Conservation (phyloP, 345 rosid genomes). For the Pistacia vera region DNA sequence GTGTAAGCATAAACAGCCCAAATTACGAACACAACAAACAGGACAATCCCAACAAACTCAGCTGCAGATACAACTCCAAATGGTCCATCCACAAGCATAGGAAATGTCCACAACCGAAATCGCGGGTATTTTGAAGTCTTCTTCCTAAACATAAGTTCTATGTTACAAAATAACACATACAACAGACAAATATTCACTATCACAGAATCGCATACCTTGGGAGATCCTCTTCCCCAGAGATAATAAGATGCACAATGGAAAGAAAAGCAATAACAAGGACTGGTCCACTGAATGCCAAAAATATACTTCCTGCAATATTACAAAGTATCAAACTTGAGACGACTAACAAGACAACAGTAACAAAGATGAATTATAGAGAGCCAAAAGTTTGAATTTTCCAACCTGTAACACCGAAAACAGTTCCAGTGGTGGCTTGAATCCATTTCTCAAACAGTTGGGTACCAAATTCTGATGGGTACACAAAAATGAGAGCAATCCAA, state of each 20-base stretch:
- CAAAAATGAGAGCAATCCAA: slow-evolving; percentile 59
- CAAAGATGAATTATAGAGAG: background rate
- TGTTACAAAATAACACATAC: slow-evolving; percentile 4
- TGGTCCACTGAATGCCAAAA: slow-evolving; percentile 67
- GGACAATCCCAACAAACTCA: slow-evolving; percentile 76
- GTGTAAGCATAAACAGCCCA: slow-evolving; percentile 74
- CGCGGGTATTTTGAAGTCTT: slow-evolving; percentile 50
- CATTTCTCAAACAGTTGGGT: slow-evolving; percentile 36
- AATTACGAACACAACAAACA: slow-evolving; percentile 56
- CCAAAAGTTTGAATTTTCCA: background rate
- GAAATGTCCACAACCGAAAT: slow-evolving; percentile 85
- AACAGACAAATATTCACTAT: background rate
- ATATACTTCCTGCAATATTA: slow-evolving; percentile 58
- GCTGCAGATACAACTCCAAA: slow-evolving; percentile 95
- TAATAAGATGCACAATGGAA: slow-evolving; percentile 47
- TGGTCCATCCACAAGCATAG: slow-evolving; percentile 83
- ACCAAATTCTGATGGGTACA: slow-evolving; percentile 56
- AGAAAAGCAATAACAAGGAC: slow-evolving; percentile 58
- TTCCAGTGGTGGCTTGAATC: slow-evolving; percentile 32
- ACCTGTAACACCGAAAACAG: slow-evolving; percentile 69
- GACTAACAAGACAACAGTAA: background rate
- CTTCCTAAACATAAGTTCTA: slow-evolving; percentile 39
- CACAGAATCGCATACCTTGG: slow-evolving; percentile 38
- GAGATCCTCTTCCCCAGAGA: slow-evolving; percentile 53
- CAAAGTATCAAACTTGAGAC: background rate